phyloP scores from a whole-genome alignment of 2,329 filamentous ascomycete species.

The Claviceps arundinis region DNA sequence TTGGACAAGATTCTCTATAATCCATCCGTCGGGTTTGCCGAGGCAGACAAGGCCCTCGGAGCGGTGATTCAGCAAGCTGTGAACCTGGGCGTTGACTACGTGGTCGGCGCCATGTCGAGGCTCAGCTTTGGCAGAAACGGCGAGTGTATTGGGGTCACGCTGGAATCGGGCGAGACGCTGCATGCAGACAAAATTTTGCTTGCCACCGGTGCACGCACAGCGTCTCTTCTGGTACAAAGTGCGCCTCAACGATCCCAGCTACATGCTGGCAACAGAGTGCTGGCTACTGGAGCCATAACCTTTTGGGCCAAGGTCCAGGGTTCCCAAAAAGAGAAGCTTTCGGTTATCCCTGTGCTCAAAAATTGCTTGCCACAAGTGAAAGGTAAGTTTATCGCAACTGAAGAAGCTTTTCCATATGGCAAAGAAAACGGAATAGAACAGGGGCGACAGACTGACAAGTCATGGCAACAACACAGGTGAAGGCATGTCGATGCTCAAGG shows the following conservation, averaged over 20 bases:
- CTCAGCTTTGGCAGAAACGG: slow-evolving; percentile 34
- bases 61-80: slow-evolving; percentile 40
- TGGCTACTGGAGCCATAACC: slow-evolving; percentile 41
- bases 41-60: slow-evolving; percentile 41
- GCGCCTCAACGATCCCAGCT: slow-evolving; percentile 28
- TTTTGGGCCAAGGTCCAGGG: slow-evolving; percentile 26
- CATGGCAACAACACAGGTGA: slow-evolving; percentile 17
- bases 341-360: slow-evolving; percentile 39
- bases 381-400: slow-evolving; percentile 18
- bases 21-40: slow-evolving; percentile 44
- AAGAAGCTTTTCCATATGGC: not conserved
- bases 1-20: slow-evolving; percentile 44
- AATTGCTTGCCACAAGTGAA: slow-evolving; percentile 28
- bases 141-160: slow-evolving; percentile 34
- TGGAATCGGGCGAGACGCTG: slow-evolving; percentile 31
- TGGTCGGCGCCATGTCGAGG: slow-evolving; percentile 33
- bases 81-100: slow-evolving; percentile 41
- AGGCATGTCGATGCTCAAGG: slow-evolving; percentile 29
- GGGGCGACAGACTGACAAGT: slow-evolving; percentile 1
- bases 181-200: slow-evolving; percentile 40
- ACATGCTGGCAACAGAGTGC: slow-evolving; percentile 38
- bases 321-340: slow-evolving; percentile 33
- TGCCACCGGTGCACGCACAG: slow-evolving; percentile 44
- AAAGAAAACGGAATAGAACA: not conserved
- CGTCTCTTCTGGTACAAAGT: slow-evolving; percentile 37